These are phyloP conservation scores for Ogataea angusta DNA, from an alignment of 805 yeast genomes.

Conservation along the genomic window DNA sequence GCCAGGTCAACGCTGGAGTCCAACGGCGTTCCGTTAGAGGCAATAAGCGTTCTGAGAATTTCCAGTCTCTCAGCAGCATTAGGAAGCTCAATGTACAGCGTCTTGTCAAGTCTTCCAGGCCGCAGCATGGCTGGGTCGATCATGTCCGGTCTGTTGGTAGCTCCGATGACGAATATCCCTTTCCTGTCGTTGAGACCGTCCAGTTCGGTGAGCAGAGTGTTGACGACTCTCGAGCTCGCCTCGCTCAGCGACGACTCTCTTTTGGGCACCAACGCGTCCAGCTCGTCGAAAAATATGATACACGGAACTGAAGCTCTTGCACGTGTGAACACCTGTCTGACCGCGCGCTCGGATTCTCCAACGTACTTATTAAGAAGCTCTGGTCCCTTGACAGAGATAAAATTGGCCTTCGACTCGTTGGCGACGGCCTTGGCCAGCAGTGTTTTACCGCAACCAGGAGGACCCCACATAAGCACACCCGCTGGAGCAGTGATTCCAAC, in stretches of 20 bases:
- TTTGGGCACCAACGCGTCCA: slow-evolving; percentile 93
- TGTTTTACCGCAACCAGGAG: slow-evolving; percentile 99
- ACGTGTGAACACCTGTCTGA: slow-evolving; percentile 88
- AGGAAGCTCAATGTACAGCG: slow-evolving; percentile 88
- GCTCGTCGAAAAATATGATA: slow-evolving; percentile 90
- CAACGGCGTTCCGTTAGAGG: slow-evolving; percentile 73
- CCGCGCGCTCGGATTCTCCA: slow-evolving; percentile 91
- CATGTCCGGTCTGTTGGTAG: slow-evolving; percentile 97
- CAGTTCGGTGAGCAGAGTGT: slow-evolving; percentile 87
- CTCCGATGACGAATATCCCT: slow-evolving; percentile 94
- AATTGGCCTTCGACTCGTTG: slow-evolving; percentile 93
- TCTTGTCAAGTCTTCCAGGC: slow-evolving; percentile 94
- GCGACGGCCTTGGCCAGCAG: slow-evolving; percentile 96
- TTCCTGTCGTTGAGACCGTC: slow-evolving; percentile 92
- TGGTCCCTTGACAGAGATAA: slow-evolving; percentile 94
- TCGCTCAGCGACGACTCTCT: slow-evolving; percentile 88
- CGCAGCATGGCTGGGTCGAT: slow-evolving; percentile 97
- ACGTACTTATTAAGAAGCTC: slow-evolving; percentile 93
- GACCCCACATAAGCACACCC: slow-evolving; percentile 98
- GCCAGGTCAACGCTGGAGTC: slow-evolving; percentile 57
- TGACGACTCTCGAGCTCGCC: slow-evolving; percentile 89
- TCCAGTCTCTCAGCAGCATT: slow-evolving; percentile 73
- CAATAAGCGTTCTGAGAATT: slow-evolving; percentile 73
- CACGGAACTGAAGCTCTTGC: slow-evolving; percentile 96
- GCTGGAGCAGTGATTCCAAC: slow-evolving; percentile 97